Conservation (phyloP, 176 grass and related monocot species). For the Tillandsia leiboldiana region DNA sequence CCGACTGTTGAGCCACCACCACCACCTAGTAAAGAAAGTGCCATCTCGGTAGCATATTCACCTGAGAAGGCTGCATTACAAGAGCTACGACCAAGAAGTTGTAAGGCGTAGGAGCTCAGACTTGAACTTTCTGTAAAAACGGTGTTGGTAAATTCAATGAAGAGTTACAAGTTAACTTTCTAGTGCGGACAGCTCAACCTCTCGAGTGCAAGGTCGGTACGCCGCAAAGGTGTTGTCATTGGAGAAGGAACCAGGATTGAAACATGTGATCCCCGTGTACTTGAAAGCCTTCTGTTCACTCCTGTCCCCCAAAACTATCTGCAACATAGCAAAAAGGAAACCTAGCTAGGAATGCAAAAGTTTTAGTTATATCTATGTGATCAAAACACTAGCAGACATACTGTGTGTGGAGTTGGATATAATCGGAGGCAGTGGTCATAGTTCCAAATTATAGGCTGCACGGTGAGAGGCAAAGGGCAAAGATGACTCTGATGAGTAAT, state of each 20-base stretch:
- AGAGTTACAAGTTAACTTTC: conserved; percentile 31
- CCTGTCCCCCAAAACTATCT: conserved; percentile 92
- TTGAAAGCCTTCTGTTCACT: conserved; percentile 97
- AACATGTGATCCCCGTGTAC: conserved; percentile 92
- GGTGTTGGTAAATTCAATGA: too few relatives aligned
- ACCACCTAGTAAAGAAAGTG: too few relatives aligned
- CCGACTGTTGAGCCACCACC: too few relatives aligned
- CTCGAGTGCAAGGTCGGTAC: conserved; percentile 83
- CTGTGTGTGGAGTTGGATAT: conserved; percentile 86
- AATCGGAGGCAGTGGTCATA: conserved; percentile 88
- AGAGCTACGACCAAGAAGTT: too few relatives aligned
- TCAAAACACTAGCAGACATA: conserved; percentile 29
- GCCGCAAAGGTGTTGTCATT: conserved; percentile 77
- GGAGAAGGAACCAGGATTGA: conserved; percentile 91
- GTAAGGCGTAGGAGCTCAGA: too few relatives aligned
- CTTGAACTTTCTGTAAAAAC: too few relatives aligned
- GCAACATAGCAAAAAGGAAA: conserved; percentile 23
- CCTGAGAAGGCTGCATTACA: too few relatives aligned
- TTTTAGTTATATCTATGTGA: neutral
- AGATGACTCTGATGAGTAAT: conserved; percentile 98
- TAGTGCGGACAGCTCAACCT: conserved; percentile 86
- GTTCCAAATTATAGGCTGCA: conserved; percentile 98
- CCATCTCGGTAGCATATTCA: too few relatives aligned
- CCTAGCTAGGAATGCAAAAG: neutral
- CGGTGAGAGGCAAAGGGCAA: conserved; percentile 88